Base-by-base conservation (phyloP, 2,329 filamentous ascomycete genomes). In the Diaporthe destruens region DNA sequence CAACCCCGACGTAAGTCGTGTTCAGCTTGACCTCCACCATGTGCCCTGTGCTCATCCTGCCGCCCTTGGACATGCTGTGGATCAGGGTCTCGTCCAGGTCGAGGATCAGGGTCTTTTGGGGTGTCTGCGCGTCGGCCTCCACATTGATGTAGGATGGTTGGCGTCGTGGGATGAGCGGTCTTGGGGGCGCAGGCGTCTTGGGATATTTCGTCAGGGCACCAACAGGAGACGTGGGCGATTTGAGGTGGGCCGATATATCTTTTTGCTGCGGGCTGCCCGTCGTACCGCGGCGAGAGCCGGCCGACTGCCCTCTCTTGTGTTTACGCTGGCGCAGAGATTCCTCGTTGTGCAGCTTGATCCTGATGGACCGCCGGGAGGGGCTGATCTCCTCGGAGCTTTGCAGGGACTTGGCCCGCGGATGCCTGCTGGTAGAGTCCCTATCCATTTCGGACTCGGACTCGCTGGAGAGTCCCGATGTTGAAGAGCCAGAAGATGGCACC, bases 21-120 rank as follows among this genome's bases (percentile, higher is more conserved):
- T 93, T 94, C 74, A 98, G 88, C 78, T 95, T 95, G 75, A 99
- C 96, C 84, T 99, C 96, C 68, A 99, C 95, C 96, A 99, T 99
- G 83, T 99, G 96, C 23, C 96, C 96, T 25, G 94, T 96, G 78
- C 94, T 96, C 92, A 98, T 98, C 73, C 96, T 90, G 69, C 96
- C 95, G 39, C 96, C 96, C 81, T 98, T 98, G 74, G 96, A 95
- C 88, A 98, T 95, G 82, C 95, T 98, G 86, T 99, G 96, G 77
- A 99, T 99, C 76, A 99, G 85, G 0, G 96, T 99, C 83, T 99
- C 96, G 82, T 99, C 96, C 23, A 99, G 89, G 81, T 99, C 96
- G 68, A 99, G 87, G 75, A 99, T 95, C 73, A 99, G 84, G 0
- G 96, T 99, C 86, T 99, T 99, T 79, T 96, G 93, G 74, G 92